These are phyloP conservation scores for Austroboletus eburneus DNA, from an alignment of 768 basidiomycete species.

Conservation along the genomic window DNA sequence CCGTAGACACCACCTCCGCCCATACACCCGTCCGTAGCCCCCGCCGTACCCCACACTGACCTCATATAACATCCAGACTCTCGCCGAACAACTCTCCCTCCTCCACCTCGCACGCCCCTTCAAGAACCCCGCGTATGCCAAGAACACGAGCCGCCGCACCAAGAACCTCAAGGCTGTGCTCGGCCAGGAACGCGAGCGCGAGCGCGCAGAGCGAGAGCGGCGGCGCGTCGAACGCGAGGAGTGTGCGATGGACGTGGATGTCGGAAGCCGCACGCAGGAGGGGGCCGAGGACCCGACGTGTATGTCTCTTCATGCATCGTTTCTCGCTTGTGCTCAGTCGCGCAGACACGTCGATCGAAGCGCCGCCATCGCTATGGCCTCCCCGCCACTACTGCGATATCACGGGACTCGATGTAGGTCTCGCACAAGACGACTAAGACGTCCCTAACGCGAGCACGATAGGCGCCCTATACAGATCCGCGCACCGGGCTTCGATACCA, in stretches of 20 bases:
- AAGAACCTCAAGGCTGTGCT: conserved; percentile 80
- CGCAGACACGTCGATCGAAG: conserved; percentile 76
- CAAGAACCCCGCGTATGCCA: conserved; percentile 69
- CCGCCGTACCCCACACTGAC: no score
- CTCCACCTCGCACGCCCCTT: conserved; percentile 69
- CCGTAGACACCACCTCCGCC: not conserved
- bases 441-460: no score
- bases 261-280: conserved; percentile 36
- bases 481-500: no score
- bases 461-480: no score
- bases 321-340: no score
- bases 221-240: no score
- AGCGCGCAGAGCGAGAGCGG: conserved; percentile 61
- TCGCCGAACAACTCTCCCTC: no score
- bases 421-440: conserved; percentile 68
- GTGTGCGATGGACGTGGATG: no score
- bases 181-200: conserved; percentile 73
- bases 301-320: conserved; percentile 28
- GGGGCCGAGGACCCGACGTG: conserved; percentile 73
- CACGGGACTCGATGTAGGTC: conserved; percentile 69
- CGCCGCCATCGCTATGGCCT: no score
- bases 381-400: conserved; percentile 85
- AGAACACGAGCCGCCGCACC: conserved; percentile 66
- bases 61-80: no score
- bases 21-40: conserved; percentile 24